phyloP scores from a whole-genome alignment of 1,284 basidiomycete genomes.

The Ganoderma leucocontextum region DNA sequence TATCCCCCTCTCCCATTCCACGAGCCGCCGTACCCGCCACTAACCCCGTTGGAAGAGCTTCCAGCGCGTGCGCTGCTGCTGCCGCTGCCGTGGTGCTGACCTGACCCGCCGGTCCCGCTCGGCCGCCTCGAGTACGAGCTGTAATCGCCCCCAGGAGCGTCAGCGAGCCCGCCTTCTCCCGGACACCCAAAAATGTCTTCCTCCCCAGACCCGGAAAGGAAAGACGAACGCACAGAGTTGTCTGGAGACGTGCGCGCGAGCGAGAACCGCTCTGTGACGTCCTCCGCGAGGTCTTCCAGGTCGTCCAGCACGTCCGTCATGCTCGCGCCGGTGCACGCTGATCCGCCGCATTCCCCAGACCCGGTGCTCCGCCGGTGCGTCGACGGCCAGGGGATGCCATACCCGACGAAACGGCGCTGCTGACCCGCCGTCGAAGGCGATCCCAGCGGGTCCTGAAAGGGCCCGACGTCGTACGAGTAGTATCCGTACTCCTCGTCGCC shows the following conservation, averaged over 20 bases:
- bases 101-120: conserved; percentile 33
- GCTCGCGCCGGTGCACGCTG: conserved; percentile 24
- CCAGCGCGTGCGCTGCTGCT: conserved; percentile 20
- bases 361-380: conserved; percentile 26
- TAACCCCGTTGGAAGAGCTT: conserved; percentile 25
- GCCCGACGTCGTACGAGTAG: conserved; percentile 30
- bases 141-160: conserved; percentile 28
- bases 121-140: conserved; percentile 21
- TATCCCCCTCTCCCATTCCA: conserved; percentile 36
- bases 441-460: conserved; percentile 29
- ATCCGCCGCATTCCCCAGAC: conserved; percentile 26
- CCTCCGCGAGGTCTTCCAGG: conserved; percentile 31
- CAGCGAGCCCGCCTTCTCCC: conserved; percentile 17
- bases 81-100: conserved; percentile 14
- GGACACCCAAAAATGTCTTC: conserved; percentile 24
- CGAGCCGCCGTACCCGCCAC: conserved; percentile 22
- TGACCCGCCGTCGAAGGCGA: conserved; percentile 15
- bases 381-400: conserved; percentile 38
- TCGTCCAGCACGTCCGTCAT: conserved; percentile 30
- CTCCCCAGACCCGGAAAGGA: conserved; percentile 1
- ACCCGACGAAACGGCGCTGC: conserved; percentile 25
- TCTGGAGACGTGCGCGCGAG: conserved; percentile 14
- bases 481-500: conserved; percentile 30
- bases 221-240: conserved; percentile 21
- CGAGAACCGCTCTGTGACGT: conserved; percentile 31